Evolutionary conservation across 495 filamentous ascomycete genomes (phyloP).

Genomic region (Hypoxylon intermedium): DNA sequence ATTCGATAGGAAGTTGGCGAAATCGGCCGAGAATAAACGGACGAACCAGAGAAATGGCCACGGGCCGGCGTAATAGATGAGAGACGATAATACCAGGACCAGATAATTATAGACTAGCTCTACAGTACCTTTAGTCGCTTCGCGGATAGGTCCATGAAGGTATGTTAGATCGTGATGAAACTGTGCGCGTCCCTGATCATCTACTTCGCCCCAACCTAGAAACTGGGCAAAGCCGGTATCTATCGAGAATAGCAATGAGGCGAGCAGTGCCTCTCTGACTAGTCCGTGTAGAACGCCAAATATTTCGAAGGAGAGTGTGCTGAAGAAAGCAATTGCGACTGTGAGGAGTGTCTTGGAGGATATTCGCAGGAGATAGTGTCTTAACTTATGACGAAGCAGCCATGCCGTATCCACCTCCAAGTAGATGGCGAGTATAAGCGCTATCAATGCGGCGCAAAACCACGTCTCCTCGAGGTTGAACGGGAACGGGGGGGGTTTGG

Average conservation of each 20-base stretch:
- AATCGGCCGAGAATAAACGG: background rate
- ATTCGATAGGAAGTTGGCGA: background rate
- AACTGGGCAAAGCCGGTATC: too few relatives aligned
- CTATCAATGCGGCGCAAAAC: constrained; percentile 22
- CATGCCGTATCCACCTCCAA: constrained; percentile 19
- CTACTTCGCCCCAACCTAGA: background rate
- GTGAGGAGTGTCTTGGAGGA: constrained; percentile 13
- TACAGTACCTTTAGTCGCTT: background rate
- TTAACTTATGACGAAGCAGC: constrained; percentile 10
- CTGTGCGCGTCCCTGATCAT: constrained; percentile 2
- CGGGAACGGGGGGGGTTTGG: constrained; percentile 26
- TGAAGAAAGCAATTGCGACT: constrained; percentile 23
- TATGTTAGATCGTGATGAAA: constrained; percentile 6
- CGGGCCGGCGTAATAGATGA: background rate
- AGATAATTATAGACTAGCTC: constrained; percentile 14
- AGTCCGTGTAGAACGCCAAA: constrained; percentile 9
- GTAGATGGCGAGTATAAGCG: constrained; percentile 11
- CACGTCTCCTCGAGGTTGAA: constrained; percentile 21
- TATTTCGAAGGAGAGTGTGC: constrained; percentile 34
- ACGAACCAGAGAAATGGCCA: background rate
- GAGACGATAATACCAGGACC: background rate
- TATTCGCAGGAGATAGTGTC: constrained; percentile 23
- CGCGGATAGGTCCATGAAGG: constrained; percentile 3
- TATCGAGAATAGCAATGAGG: too few relatives aligned
- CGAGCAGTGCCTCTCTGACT: background rate